These are phyloP conservation scores for Heterobasidion annosum DNA, from an alignment of 1,284 basidiomycete species.

Conservation along the genomic window DNA sequence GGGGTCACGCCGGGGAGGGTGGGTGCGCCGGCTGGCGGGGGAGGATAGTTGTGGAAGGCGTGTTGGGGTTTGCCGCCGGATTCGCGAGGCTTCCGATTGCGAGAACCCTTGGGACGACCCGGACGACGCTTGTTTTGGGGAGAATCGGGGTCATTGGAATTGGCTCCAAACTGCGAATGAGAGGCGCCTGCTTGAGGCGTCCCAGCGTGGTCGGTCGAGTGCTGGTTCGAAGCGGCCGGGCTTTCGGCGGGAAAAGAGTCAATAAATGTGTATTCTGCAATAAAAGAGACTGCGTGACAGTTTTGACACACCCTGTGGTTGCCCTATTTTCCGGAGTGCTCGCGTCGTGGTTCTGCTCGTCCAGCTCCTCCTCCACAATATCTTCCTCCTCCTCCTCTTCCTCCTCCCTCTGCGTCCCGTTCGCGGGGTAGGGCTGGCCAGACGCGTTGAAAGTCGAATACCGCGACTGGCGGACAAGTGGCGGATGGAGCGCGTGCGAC, in stretches of 20 bases:
- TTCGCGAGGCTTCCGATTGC: slow-evolving; percentile 47
- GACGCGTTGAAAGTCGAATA: slow-evolving; percentile 15
- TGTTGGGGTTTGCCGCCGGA: slow-evolving; percentile 27
- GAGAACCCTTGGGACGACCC: slow-evolving; percentile 67
- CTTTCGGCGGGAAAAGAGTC: slow-evolving; percentile 10
- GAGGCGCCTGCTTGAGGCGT: slow-evolving; percentile 1
- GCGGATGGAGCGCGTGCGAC: slow-evolving; percentile 66
- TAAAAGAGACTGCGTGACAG: slow-evolving; percentile 9
- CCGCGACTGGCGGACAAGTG: slow-evolving; percentile 20
- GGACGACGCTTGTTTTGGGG: slow-evolving; percentile 50
- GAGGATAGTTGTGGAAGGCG: slow-evolving; percentile 24
- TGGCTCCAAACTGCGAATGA: slow-evolving; percentile 4
- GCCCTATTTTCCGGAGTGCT: slow-evolving; percentile 20
- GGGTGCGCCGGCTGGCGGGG: slow-evolving; percentile 18
- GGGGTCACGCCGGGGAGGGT: slow-evolving; percentile 31
- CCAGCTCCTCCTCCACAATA: slow-evolving; percentile 59
- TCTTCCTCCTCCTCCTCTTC: slow-evolving; percentile 63
- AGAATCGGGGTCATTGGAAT: slow-evolving; percentile 16
- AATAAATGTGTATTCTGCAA: slow-evolving; percentile 9
- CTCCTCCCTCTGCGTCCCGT: slow-evolving; percentile 40
- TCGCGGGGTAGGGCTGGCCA: slow-evolving; percentile 17
- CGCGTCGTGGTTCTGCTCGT: slow-evolving; percentile 25
- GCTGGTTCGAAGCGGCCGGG: slow-evolving; percentile 9
- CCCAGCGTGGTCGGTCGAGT: slow-evolving; percentile 1
- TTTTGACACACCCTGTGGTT: slow-evolving; percentile 22